Evolutionary conservation across 352 stramenopile genomes (phyloP).

Genomic region (Globisporangium lucens): DNA sequence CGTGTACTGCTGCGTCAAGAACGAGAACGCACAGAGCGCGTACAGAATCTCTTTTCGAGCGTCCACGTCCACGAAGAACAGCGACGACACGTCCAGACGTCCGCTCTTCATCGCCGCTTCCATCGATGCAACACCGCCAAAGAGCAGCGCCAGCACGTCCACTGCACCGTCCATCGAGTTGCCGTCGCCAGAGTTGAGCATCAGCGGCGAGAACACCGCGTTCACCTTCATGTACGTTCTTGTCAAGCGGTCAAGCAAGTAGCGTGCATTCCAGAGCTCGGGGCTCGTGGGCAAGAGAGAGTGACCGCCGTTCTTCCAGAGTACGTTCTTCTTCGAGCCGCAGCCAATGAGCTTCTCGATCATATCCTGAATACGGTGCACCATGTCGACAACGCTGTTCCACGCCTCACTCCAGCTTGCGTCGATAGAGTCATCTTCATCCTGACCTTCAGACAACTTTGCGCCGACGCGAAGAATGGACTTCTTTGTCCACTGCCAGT

Average conservation of each 20-base stretch:
- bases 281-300: constrained; percentile 59
- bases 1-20: constrained; percentile 56
- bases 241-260: constrained; percentile 60
- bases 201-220: constrained; percentile 20
- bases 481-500: constrained; percentile 80
- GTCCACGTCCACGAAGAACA: constrained; percentile 70
- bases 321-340: constrained; percentile 60
- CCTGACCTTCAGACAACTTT: neutral
- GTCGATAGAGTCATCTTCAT: neutral
- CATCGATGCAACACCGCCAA: constrained; percentile 69
- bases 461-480: constrained; percentile 34
- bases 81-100: constrained; percentile 64
- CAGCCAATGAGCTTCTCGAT: constrained; percentile 75
- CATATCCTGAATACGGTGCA: constrained; percentile 61
- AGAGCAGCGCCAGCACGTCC: constrained; percentile 72
- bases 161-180: constrained; percentile 37
- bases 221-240: constrained; percentile 56
- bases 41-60: constrained; percentile 72
- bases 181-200: constrained; percentile 24
- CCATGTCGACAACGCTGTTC: constrained; percentile 63
- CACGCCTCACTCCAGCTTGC: constrained; percentile 28
- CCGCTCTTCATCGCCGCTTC: constrained; percentile 78
- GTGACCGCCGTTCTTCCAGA: constrained; percentile 94
- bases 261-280: constrained; percentile 70
- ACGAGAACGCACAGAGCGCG: constrained; percentile 81